Base-by-base conservation (phyloP, 768 basidiomycete genomes). In the Thelephora ganbajun region DNA sequence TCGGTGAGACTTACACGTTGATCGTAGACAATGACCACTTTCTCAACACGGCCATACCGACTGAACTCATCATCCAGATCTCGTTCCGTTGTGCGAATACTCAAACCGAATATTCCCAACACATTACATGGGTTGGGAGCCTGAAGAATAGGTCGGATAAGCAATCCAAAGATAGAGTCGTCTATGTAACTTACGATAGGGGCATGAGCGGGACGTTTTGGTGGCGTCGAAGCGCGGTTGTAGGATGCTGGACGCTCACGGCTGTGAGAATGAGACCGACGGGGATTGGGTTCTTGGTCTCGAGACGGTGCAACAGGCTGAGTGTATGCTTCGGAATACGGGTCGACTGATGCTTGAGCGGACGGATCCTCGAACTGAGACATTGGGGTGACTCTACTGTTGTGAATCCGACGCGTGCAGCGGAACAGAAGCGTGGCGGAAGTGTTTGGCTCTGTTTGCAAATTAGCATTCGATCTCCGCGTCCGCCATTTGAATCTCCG, bases 61-160 rank as follows among this genome's bases (percentile, higher is more conserved):
- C 70, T 77, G 56, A 99, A 98, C 63, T 96, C 92, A 53, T 94
- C 88, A 54, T 97, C 90, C 43, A 99, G 70, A 60, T 98, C 94
- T 36, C 86, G 77, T 61, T 99, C 94, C 47, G 82, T 77, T 3
- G 96, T 97, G 48, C 93, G 79, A 49, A 99, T 94, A 56, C 90
- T 93, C 37, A 98, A 68, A n/a, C 94, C 94, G 55, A 98, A 99
- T n/a, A 97, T 91, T 49, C 94, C 94, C 51, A 99, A 73, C 30
- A 94, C 91, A 51, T 74, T 81, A 56, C 85, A 83, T 16, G 91
- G 86, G 62, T 82, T 83, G 43, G 89, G 88, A 55, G 83, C 84
- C 86, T 89, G 74, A 70, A 72, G 63, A 61, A 59, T 37, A 54
- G 49, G 62, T 76, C 53, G 73, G 67, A 49, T 84, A 80, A 62